phyloP scores from a whole-genome alignment of 2,329 filamentous ascomycete genomes.

The Verruconis gallopava region DNA sequence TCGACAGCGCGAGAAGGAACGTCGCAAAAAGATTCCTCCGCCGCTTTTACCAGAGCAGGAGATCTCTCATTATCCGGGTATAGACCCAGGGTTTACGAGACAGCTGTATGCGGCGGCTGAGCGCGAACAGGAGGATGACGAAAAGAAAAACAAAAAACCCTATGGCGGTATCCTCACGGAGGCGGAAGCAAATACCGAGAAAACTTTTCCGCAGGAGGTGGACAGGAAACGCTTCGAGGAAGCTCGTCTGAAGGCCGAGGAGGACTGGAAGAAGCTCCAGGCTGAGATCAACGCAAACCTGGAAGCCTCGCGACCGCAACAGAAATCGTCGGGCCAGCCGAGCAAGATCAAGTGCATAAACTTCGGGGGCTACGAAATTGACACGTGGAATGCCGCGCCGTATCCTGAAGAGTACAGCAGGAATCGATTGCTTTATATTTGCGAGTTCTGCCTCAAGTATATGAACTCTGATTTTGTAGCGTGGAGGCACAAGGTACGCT shows the following conservation, averaged over 20 bases:
- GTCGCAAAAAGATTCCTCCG: conserved; percentile 20
- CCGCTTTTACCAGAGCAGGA: conserved; percentile 28
- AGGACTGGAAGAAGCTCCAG: conserved; percentile 68
- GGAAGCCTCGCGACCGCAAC: conserved; percentile 48
- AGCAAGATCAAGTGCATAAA: conserved; percentile 99
- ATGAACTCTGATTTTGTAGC: conserved; percentile 99
- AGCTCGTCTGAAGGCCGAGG: conserved; percentile 80
- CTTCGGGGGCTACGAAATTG: conserved; percentile 94
- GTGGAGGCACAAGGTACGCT: conserved; percentile 73
- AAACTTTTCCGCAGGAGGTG: conserved; percentile 66
- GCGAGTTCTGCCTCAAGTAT: conserved; percentile 98
- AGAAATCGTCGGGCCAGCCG: conserved; percentile 70
- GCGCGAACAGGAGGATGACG: conserved; percentile 78
- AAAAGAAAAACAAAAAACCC: conserved; percentile 65
- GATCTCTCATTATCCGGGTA: conserved; percentile 44
- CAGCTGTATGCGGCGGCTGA: conserved; percentile 84
- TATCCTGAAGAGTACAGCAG: conserved; percentile 98
- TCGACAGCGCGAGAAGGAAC: conserved; percentile 26
- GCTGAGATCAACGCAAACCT: conserved; percentile 52
- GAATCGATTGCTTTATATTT: conserved; percentile 94
- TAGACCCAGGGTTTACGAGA: conserved; percentile 54
- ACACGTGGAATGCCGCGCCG: conserved; percentile 97
- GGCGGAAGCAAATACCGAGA: conserved; percentile 77
- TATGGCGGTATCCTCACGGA: conserved; percentile 91
- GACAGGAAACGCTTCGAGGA: conserved; percentile 83